Evolutionary conservation across 2,329 filamentous ascomycete species (phyloP).

Genomic region (Colletotrichum sp.): DNA sequence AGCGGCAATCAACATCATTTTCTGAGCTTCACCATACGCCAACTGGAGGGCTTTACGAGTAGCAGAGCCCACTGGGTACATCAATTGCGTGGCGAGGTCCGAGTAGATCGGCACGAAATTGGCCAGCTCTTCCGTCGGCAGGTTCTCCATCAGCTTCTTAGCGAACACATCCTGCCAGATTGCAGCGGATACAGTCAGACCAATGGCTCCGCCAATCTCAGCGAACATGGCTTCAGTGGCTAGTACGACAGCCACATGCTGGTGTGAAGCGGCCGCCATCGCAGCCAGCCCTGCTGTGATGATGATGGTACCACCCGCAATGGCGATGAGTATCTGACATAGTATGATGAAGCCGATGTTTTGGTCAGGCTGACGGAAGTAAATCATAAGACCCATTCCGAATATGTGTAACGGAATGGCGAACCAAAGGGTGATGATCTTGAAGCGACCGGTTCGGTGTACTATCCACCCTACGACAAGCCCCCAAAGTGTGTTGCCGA

Average conservation of each 20-base stretch:
- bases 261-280: constrained; percentile 1
- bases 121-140: constrained; percentile 38
- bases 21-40: not conserved
- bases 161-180: constrained; percentile 42
- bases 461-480: not conserved
- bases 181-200: constrained; percentile 30
- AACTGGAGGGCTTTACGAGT: not conserved
- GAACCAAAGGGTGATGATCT: not conserved
- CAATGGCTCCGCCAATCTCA: constrained; percentile 34
- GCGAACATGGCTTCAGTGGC: constrained; percentile 34
- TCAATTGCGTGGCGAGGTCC: constrained; percentile 35
- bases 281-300: not conserved
- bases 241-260: constrained; percentile 34
- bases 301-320: not conserved
- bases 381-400: not conserved
- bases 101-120: constrained; percentile 47
- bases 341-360: not conserved
- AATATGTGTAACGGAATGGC: not conserved
- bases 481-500: constrained; percentile 31
- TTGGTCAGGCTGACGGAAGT: not conserved
- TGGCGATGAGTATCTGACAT: not conserved
- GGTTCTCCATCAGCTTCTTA: constrained; percentile 35
- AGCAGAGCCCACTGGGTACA: constrained; percentile 32
- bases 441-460: not conserved
- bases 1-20: not conserved